Percentiles rank a stretch among this genome's conserved stretches.
Evolutionary conservation across 768 basidiomycete species (phyloP).

Genomic region (Boletus edulis): DNA sequence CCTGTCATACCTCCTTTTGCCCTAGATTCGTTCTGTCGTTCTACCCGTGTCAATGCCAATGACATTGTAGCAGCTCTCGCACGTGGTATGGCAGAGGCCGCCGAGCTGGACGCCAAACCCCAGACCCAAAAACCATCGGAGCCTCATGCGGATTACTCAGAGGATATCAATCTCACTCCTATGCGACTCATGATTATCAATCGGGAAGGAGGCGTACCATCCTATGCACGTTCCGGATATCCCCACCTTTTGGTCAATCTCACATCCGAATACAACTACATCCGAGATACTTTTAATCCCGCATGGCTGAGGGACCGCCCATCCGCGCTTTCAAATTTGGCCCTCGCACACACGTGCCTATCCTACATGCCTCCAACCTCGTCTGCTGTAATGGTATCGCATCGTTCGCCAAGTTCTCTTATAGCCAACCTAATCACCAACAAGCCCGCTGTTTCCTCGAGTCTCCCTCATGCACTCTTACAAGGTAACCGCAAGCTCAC

Average conservation of each 20-base stretch:
- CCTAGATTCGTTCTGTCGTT: slow-evolving; percentile 85
- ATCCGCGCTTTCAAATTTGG: slow-evolving; percentile 81
- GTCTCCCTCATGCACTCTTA: slow-evolving; percentile 89
- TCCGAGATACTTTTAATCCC: slow-evolving; percentile 78
- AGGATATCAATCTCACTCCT: slow-evolving; percentile 83
- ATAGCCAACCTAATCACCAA: slow-evolving; percentile 98
- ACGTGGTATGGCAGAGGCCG: slow-evolving; percentile 71
- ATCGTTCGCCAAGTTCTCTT: slow-evolving; percentile 91
- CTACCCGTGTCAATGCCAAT: slow-evolving; percentile 82
- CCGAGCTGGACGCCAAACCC: slow-evolving; percentile 45
- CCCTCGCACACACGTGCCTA: slow-evolving; percentile 83
- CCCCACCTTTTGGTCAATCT: slow-evolving; percentile 97
- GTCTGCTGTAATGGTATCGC: slow-evolving; percentile 95
- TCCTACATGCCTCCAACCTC: slow-evolving; percentile 90
- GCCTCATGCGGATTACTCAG: slow-evolving; percentile 39
- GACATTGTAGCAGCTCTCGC: slow-evolving; percentile 86
- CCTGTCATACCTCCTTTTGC: slow-evolving; percentile 94
- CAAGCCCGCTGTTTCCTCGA: slow-evolving; percentile 93
- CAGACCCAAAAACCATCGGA: slow-evolving; percentile 27
- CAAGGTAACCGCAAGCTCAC: slow-evolving; percentile 85
- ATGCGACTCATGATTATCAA: slow-evolving; percentile 97
- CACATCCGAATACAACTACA: slow-evolving; percentile 80
- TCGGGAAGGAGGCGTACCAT: slow-evolving; percentile 93
- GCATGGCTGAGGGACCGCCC: slow-evolving; percentile 79
- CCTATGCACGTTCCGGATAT: slow-evolving; percentile 91